These are phyloP conservation scores for Fremontodendron californicum DNA, from an alignment of 345 rosid species.

Conservation along the genomic window DNA sequence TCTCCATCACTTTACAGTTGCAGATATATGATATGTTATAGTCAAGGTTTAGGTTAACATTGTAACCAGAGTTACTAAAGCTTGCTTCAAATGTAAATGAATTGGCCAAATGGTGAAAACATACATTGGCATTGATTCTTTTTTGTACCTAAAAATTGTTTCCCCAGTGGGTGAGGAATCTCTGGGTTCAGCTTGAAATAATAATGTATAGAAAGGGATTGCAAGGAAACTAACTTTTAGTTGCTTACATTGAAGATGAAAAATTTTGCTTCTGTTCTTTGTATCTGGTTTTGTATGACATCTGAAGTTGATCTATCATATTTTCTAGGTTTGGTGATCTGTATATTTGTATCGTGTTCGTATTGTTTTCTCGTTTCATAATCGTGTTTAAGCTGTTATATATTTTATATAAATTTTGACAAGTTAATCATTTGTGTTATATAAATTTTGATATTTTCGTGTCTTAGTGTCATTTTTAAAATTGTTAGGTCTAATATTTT, in stretches of 20 bases:
- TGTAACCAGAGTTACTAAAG: slow-evolving; percentile 14
- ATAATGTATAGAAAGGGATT: slow-evolving; percentile 23
- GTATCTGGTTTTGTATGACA: neutral
- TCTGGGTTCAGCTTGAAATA: slow-evolving; percentile 15
- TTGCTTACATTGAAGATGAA: slow-evolving; percentile 8
- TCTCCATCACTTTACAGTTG: slow-evolving; percentile 19
- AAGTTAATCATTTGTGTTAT: too few species aligned
- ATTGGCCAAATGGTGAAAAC: slow-evolving; percentile 17
- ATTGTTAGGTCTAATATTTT: too few species aligned
- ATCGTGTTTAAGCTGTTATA: too few species aligned
- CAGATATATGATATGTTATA: slow-evolving; percentile 16
- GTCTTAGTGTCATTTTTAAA: too few species aligned
- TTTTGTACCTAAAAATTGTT: slow-evolving; percentile 17
- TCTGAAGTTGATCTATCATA: neutral
- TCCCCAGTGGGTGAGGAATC: slow-evolving; percentile 9
- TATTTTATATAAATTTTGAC: too few species aligned
- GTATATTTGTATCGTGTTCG: too few species aligned
- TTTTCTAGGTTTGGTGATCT: too few species aligned
- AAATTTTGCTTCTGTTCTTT: neutral
- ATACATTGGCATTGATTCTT: slow-evolving; percentile 17
- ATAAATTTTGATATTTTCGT: too few species aligned
- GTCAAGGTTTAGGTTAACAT: slow-evolving; percentile 22
- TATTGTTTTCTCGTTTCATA: too few species aligned
- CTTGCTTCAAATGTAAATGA: slow-evolving; percentile 33
- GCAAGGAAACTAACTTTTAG: slow-evolving; percentile 11